Percentiles rank a stretch among this genome's conserved stretches.
These are phyloP conservation scores for Candida gigantensis DNA, from an alignment of 1,139 yeast genomes.

Conservation along the genomic window DNA sequence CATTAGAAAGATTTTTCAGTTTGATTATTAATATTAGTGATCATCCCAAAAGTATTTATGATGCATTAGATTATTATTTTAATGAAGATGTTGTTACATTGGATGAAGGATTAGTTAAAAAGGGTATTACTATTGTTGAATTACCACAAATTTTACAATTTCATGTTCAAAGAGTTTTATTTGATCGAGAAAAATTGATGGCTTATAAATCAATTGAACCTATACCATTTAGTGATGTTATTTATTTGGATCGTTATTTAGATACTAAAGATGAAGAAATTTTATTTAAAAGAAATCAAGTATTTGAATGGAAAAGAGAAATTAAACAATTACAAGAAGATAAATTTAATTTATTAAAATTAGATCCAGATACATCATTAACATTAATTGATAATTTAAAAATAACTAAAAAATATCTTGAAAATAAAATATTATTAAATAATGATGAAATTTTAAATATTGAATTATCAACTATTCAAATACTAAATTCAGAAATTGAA, in stretches of 20 bases:
- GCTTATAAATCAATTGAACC: slow-evolving; percentile 85
- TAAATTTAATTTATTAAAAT: slow-evolving; percentile 40
- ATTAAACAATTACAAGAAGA: slow-evolving; percentile 46
- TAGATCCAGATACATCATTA: slow-evolving; percentile 51
- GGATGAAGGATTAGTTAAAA: slow-evolving; percentile 72
- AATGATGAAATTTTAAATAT: slow-evolving; percentile 17
- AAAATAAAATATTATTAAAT: slow-evolving; percentile 31
- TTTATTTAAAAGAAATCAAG: slow-evolving; percentile 55
- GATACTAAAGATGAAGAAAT: slow-evolving; percentile 66
- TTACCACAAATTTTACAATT: slow-evolving; percentile 84
- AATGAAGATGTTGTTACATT: slow-evolving; percentile 71
- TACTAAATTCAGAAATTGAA: slow-evolving; percentile 22
- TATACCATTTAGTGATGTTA: slow-evolving; percentile 71
- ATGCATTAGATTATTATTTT: slow-evolving; percentile 83
- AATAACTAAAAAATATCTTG: slow-evolving; percentile 59
- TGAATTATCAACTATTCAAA: slow-evolving; percentile 14
- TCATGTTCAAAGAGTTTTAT: slow-evolving; percentile 91
- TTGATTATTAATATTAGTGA: slow-evolving; percentile 83
- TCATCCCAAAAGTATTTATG: slow-evolving; percentile 86
- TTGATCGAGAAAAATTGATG: slow-evolving; percentile 69
- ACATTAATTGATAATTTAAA: slow-evolving; percentile 48
- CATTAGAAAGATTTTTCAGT: slow-evolving; percentile 76
- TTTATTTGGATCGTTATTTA: slow-evolving; percentile 85
- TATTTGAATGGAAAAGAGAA: slow-evolving; percentile 63
- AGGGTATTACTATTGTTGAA: slow-evolving; percentile 67